phyloP scores from a whole-genome alignment of 257 asterid species.

The Nicotiana tabacum region DNA sequence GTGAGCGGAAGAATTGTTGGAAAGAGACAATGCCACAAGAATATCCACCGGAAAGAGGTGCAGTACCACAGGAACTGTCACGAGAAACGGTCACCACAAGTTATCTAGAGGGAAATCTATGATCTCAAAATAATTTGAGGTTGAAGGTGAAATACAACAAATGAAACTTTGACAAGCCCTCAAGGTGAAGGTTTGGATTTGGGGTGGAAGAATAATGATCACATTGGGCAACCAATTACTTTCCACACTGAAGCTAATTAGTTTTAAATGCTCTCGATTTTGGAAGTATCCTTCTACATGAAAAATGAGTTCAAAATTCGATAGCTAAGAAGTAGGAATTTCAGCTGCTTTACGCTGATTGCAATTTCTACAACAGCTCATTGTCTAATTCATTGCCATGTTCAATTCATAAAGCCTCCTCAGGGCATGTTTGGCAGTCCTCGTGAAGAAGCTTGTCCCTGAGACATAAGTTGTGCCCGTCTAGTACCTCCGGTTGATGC shows the following conservation, averaged over 20 bases:
- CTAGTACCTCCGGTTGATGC: background rate
- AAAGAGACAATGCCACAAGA: background rate
- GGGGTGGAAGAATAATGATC: background rate
- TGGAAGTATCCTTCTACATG: background rate
- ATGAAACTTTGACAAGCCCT: background rate
- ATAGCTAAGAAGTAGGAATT: background rate
- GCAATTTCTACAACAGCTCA: background rate
- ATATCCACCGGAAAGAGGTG: background rate
- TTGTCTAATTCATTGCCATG: background rate
- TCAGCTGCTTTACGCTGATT: background rate
- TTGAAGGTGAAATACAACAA: background rate
- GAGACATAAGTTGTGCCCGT: conserved; percentile 39
- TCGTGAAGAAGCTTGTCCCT: conserved; percentile 76
- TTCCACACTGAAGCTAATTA: background rate
- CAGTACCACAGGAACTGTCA: background rate
- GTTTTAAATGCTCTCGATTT: background rate
- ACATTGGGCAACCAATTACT: background rate
- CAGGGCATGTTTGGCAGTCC: conserved; percentile 55
- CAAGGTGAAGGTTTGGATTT: background rate
- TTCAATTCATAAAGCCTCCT: conserved; percentile 55
- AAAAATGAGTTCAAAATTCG: background rate
- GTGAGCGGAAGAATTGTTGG: background rate
- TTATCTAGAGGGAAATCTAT: background rate
- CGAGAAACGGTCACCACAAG: no score
- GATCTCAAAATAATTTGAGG: background rate